Conservation (phyloP, 768 basidiomycete species). For the Grammothele lineata region DNA sequence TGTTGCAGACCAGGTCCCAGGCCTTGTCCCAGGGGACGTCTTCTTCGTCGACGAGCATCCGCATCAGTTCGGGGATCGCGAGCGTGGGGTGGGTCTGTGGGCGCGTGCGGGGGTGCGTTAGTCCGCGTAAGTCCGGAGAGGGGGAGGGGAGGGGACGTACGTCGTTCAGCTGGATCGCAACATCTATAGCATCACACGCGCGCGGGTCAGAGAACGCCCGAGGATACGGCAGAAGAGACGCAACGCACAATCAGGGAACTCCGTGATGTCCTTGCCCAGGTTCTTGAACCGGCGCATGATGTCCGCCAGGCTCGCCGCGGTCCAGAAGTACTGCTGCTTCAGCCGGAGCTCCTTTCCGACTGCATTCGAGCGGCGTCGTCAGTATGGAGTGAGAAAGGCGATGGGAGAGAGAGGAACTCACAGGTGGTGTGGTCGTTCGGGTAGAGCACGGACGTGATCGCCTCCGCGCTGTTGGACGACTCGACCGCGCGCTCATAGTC, state of each 20-base stretch:
- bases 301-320: constrained; percentile 81
- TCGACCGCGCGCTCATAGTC: constrained; percentile 90
- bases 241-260: constrained; percentile 76
- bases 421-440: constrained; percentile 85
- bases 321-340: constrained; percentile 98
- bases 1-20: constrained; percentile 86
- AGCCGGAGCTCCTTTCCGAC: constrained; percentile 86
- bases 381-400: too few relatives aligned
- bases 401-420: too few relatives aligned
- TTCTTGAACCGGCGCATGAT: constrained; percentile 94
- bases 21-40: constrained; percentile 78
- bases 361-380: constrained; percentile 28
- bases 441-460: constrained; percentile 93
- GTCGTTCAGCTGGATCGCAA: constrained; percentile 94
- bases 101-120: neutral
- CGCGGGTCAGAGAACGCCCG: too few relatives aligned
- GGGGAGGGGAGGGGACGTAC: constrained; percentile 38
- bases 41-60: constrained; percentile 89
- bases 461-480: constrained; percentile 84
- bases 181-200: too few relatives aligned
- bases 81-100: constrained; percentile 88
- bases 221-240: too few relatives aligned
- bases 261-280: constrained; percentile 69
- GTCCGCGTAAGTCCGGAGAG: neutral
- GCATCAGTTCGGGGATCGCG: constrained; percentile 93